Conservation (phyloP, 1,139 yeast species). For the Magnusiomyces paraingens region DNA sequence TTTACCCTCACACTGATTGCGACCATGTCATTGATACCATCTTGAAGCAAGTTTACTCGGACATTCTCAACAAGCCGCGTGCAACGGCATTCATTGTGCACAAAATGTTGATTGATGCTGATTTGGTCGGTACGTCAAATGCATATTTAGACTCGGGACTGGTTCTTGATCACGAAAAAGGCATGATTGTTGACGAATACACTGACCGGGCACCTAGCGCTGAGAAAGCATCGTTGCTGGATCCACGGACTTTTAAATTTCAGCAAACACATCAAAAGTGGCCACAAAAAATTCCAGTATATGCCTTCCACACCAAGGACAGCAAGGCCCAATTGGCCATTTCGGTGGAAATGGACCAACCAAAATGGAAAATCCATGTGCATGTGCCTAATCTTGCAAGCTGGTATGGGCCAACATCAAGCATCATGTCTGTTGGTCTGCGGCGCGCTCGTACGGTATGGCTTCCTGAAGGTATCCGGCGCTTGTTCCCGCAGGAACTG, state of each 20-base stretch:
- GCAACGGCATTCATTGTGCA: constrained; percentile 5
- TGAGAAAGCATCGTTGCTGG: constrained; percentile 1
- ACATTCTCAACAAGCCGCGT: neutral
- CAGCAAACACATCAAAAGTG: constrained; percentile 4
- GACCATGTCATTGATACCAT: constrained; percentile 18
- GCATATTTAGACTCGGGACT: constrained; percentile 14
- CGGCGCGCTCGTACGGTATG: constrained; percentile 7
- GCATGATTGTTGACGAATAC: constrained; percentile 7
- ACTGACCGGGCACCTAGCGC: constrained; percentile 1
- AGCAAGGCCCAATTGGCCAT: constrained; percentile 8
- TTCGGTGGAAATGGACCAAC: constrained; percentile 10
- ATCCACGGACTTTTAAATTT: neutral
- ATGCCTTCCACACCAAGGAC: constrained; percentile 1
- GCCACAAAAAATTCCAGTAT: neutral
- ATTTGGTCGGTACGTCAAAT: constrained; percentile 10
- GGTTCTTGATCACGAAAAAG: constrained; percentile 4
- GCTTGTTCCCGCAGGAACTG: constrained; percentile 6
- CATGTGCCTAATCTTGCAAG: constrained; percentile 15
- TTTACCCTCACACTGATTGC: constrained; percentile 22
- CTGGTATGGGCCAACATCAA: constrained; percentile 8
- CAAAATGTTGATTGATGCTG: constrained; percentile 9
- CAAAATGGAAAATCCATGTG: constrained; percentile 8
- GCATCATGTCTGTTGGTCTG: constrained; percentile 11
- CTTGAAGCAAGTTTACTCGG: constrained; percentile 2
- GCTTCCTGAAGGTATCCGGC: constrained; percentile 14